phyloP scores from a whole-genome alignment of 306 rosid genomes.

The Lotus japonicus region DNA sequence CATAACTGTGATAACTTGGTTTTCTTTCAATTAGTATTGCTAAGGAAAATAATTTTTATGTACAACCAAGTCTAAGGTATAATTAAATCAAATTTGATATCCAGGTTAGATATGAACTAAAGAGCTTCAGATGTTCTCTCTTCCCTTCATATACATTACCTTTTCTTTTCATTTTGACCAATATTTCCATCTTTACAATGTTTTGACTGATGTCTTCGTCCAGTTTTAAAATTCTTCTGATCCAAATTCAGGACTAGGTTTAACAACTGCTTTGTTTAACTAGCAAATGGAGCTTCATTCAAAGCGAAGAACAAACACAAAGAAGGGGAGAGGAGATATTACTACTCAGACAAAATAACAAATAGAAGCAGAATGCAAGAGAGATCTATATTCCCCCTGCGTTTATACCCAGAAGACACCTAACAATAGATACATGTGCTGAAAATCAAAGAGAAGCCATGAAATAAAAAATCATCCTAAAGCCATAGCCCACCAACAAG shows the following conservation, averaged over 20 bases:
- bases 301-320: background rate
- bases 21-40: background rate
- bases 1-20: background rate
- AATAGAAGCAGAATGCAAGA: background rate
- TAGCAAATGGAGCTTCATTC: background rate
- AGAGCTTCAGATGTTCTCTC: background rate
- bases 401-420: background rate
- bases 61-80: background rate
- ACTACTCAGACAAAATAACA: background rate
- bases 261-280: background rate
- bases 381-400: background rate
- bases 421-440: background rate
- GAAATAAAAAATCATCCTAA: background rate
- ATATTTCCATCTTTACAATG: background rate
- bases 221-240: background rate
- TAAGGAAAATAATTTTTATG: background rate
- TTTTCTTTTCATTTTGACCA: background rate
- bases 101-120: background rate
- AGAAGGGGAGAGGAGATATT: background rate
- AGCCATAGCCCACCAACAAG: background rate
- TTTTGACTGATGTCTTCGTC: background rate
- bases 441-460: background rate
- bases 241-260: background rate
- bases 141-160: background rate
- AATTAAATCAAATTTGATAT: background rate